Evolutionary conservation across 805 yeast species (phyloP), one percentile per base, ranked within the genome.

Genomic region (Metschnikowia sp.): DNA sequence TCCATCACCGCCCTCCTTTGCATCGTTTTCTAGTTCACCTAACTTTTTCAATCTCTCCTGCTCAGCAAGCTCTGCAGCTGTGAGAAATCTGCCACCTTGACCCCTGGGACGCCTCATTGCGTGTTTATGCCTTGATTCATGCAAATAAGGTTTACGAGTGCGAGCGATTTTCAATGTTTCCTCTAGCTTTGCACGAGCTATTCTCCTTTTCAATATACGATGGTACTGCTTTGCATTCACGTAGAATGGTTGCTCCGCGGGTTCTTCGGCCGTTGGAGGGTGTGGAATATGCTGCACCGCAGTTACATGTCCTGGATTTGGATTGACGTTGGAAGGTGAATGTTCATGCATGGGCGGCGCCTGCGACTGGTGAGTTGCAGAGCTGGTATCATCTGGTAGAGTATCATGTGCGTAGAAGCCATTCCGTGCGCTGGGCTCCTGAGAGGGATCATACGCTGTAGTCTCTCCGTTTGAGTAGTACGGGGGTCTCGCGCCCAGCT

Each of bases 101-200:
- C 99, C 99, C 58, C 99, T 81, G 12, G 99, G 98, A 64, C 99
- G 80, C 63, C 98, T 79, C 99, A 94, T 94, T 3, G 99, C 99
- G 65, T 94, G 99, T 64, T 94, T 92, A 65, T 94, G 99, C 59
- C 99, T 78, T 15, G 97, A 88, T 67, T 94, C 99, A 63, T 94
- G 99, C 42, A 94, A 67, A 66, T 95, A 92, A 10, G 98, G 97
- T 63, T 86, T 85, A 58, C 98, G 81, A 13, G 95, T 95, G 53
- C 96, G 79, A 13, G 94, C 91, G 4, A 87, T 87, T 61, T 88
- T 86, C 53, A 92, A 76, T 38, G 83, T 81, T 62, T 94, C 98
- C 61, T 94, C 98, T 35, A 94, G 76, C 64, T 84, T 86, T 6
- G 97, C 97, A 44, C 99, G 76, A 0, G 99, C 98, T 37, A 90